A percentile compares a stretch with the other conserved stretches of the same genome.
These are phyloP conservation scores for Fragaria iinumae DNA, from an alignment of 306 rosid species.

Conservation along the genomic window DNA sequence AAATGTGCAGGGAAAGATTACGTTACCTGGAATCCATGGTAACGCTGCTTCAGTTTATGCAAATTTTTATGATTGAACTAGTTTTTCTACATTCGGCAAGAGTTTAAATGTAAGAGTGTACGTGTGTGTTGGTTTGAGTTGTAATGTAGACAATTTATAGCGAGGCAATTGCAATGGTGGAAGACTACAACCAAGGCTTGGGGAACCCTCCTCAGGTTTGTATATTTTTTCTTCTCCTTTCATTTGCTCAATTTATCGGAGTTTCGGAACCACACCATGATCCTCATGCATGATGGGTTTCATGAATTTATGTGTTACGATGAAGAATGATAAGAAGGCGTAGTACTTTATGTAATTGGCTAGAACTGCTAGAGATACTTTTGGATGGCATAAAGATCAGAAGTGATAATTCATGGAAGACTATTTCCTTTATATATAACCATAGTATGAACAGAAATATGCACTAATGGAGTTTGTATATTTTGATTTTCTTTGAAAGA, in stretches of 20 bases:
- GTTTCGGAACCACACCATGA: background rate
- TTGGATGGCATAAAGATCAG: background rate
- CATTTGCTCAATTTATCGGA: background rate
- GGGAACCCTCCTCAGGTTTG: constrained; percentile 75
- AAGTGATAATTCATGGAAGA: background rate
- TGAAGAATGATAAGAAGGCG: background rate
- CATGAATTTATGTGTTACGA: background rate
- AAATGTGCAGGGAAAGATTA: constrained; percentile 86
- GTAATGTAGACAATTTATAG: constrained; percentile 72
- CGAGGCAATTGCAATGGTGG: constrained; percentile 87
- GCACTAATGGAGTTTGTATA: background rate
- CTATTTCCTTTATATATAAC: background rate
- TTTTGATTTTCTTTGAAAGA: background rate
- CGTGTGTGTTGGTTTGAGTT: background rate
- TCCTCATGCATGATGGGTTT: background rate
- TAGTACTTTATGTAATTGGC: background rate
- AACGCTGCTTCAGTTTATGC: background rate
- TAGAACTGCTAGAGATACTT: background rate
- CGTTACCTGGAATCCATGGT: constrained; percentile 91
- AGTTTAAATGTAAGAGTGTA: constrained; percentile 8
- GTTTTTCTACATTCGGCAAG: background rate
- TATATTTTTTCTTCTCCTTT: background rate
- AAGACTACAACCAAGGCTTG: constrained; percentile 81
- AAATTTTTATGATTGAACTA: constrained; percentile 1
- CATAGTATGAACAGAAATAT: background rate